Evolutionary conservation across 1,284 basidiomycete species (phyloP).

Genomic region (Lignosus rhinocerotis): DNA sequence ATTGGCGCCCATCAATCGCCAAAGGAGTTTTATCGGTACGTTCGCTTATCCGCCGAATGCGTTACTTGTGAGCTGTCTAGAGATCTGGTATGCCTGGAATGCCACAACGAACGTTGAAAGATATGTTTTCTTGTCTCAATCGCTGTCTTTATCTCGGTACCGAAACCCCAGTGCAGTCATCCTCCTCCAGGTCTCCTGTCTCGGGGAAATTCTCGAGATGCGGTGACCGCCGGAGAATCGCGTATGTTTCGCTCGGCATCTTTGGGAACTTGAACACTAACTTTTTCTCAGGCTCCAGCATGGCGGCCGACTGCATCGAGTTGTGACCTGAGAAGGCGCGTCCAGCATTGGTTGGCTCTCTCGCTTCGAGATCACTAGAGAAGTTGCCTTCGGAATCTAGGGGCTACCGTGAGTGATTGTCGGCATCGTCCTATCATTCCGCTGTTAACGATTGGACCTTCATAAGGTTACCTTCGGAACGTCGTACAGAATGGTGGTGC

Average conservation of each 20-base stretch:
- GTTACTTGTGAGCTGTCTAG: too few species aligned
- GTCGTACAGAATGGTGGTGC: too few species aligned
- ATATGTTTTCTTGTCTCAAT: background rate
- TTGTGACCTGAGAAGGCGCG: conserved; percentile 15
- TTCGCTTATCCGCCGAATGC: background rate
- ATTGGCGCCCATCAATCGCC: background rate
- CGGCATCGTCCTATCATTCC: background rate
- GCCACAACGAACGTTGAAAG: background rate
- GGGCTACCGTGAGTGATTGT: background rate
- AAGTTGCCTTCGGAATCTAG: conserved; percentile 3
- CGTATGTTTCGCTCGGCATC: conserved; percentile 14
- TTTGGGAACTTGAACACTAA: conserved; percentile 8
- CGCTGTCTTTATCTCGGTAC: conserved; percentile 3
- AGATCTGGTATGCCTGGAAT: background rate
- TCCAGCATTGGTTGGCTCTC: conserved; percentile 9
- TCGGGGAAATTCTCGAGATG: conserved; percentile 7
- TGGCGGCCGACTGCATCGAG: conserved; percentile 17
- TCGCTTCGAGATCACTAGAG: conserved; percentile 12
- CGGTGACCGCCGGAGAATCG: conserved; percentile 11
- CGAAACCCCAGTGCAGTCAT: background rate
- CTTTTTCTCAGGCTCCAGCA: conserved; percentile 11
- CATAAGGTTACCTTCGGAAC: too few species aligned
- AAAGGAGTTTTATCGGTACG: background rate
- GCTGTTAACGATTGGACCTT: background rate
- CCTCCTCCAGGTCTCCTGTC: background rate